phyloP scores from a whole-genome alignment of 129 eudicot genomes.

The Lactuca saligna region DNA sequence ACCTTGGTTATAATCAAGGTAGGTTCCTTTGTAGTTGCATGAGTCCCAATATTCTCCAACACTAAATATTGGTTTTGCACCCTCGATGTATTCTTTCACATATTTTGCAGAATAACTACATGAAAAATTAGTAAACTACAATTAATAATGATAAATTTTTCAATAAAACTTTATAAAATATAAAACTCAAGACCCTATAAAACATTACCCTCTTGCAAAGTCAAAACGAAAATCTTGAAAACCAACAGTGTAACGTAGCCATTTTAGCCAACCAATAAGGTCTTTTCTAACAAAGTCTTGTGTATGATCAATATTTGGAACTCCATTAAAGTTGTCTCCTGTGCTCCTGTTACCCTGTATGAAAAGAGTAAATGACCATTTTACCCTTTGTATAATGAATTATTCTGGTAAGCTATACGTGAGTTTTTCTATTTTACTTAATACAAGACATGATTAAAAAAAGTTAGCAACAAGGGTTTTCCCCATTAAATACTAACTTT shows the following conservation, averaged over 20 bases:
- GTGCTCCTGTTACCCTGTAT: conserved; percentile 76
- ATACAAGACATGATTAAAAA: too few relatives aligned
- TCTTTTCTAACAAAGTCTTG: conserved; percentile 77
- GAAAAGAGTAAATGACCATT: conserved; percentile 3
- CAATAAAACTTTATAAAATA: conserved; percentile 1
- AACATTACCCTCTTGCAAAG: conserved; percentile 70
- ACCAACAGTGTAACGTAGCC: conserved; percentile 69
- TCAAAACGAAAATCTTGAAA: conserved; percentile 96
- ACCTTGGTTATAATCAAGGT: conserved; percentile 89
- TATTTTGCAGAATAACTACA: conserved; percentile 75
- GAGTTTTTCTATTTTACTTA: too few relatives aligned
- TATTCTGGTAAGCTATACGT: too few relatives aligned
- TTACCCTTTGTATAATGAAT: background rate
- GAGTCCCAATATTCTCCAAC: conserved; percentile 95
- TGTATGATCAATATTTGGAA: conserved; percentile 89
- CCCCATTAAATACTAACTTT: too few relatives aligned
- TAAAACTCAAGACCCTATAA: background rate
- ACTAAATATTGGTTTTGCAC: conserved; percentile 67
- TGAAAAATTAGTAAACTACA: background rate
- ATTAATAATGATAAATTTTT: conserved; percentile 3
- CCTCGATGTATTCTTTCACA: conserved; percentile 77
- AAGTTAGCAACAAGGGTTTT: too few relatives aligned
- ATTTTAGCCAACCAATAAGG: conserved; percentile 68
- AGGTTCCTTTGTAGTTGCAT: conserved; percentile 64
- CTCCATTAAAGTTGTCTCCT: conserved; percentile 79